Evolutionary conservation across 2,329 filamentous ascomycete genomes (phyloP).

Genomic region (Cladophialophora carrionii): DNA sequence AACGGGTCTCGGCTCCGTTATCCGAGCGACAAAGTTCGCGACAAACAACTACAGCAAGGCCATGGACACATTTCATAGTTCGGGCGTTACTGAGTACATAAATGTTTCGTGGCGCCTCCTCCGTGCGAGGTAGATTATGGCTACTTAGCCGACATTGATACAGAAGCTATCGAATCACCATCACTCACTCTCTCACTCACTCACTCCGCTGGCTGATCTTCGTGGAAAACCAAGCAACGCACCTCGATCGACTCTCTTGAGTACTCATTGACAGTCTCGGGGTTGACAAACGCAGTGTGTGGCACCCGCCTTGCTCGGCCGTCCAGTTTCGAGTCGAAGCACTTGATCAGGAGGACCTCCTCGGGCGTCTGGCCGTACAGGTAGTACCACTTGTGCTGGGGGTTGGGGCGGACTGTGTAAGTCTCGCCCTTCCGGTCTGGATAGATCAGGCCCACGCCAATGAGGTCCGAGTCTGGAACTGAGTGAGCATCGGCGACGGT

Average conservation of each 20-base stretch:
- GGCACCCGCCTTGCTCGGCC: constrained; percentile 57
- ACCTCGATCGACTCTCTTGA: constrained; percentile 62
- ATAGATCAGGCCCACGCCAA: constrained; percentile 56
- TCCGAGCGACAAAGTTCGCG: not conserved
- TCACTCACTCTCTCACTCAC: too few species aligned
- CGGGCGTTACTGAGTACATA: not conserved
- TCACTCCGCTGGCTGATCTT: constrained; percentile 36
- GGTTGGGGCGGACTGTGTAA: constrained; percentile 50
- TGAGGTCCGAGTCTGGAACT: constrained; percentile 56
- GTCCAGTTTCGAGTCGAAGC: constrained; percentile 62
- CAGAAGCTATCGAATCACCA: constrained; percentile 9
- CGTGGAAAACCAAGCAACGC: constrained; percentile 45
- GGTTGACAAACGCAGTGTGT: constrained; percentile 60
- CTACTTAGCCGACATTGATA: not conserved
- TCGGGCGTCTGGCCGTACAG: constrained; percentile 56
- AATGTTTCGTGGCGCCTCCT: not conserved
- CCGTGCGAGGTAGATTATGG: not conserved
- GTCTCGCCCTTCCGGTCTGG: constrained; percentile 57
- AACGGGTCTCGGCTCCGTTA: not conserved
- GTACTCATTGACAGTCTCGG: constrained; percentile 48
- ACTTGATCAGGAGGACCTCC: constrained; percentile 64
- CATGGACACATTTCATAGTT: not conserved
- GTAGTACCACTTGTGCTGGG: constrained; percentile 58
- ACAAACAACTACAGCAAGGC: not conserved
- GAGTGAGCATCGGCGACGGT: constrained; percentile 57